Conservation (phyloP, 345 rosid species). For the Bretschneidera sinensis region DNA sequence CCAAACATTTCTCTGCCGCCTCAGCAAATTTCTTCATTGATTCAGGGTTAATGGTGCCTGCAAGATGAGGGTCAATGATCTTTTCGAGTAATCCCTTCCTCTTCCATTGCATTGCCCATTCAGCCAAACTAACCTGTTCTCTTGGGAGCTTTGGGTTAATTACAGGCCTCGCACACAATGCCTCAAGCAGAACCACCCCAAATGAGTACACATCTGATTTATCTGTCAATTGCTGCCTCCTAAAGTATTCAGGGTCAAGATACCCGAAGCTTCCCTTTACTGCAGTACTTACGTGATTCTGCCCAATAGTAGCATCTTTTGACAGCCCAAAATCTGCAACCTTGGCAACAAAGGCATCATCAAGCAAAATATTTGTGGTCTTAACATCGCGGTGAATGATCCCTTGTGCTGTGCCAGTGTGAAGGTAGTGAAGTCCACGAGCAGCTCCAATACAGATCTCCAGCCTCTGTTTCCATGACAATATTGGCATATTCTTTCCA, state of each 20-base stretch:
- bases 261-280: conserved; percentile 57
- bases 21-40: conserved; percentile 58
- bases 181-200: conserved; percentile 63
- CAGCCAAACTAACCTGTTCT: conserved; percentile 67
- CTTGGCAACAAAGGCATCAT: conserved; percentile 71
- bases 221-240: conserved; percentile 59
- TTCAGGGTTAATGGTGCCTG: conserved; percentile 45
- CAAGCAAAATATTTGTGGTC: conserved; percentile 75
- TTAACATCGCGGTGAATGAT: conserved; percentile 86
- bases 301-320: conserved; percentile 68
- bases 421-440: conserved; percentile 76
- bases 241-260: conserved; percentile 62
- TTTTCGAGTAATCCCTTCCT: conserved; percentile 39
- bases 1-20: conserved; percentile 58
- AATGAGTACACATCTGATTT: conserved; percentile 70
- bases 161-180: conserved; percentile 63
- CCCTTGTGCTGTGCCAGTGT: conserved; percentile 90
- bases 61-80: conserved; percentile 47
- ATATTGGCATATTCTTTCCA: conserved; percentile 56
- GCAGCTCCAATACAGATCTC: conserved; percentile 81
- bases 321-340: conserved; percentile 83
- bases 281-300: conserved; percentile 53
- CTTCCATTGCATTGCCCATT: conserved; percentile 63
- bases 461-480: conserved; percentile 74
- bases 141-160: conserved; percentile 55